Percentiles rank a stretch among this genome's conserved stretches.
Conservation (phyloP, 176 grass and related monocot genomes). For the Juncus effusus region DNA sequence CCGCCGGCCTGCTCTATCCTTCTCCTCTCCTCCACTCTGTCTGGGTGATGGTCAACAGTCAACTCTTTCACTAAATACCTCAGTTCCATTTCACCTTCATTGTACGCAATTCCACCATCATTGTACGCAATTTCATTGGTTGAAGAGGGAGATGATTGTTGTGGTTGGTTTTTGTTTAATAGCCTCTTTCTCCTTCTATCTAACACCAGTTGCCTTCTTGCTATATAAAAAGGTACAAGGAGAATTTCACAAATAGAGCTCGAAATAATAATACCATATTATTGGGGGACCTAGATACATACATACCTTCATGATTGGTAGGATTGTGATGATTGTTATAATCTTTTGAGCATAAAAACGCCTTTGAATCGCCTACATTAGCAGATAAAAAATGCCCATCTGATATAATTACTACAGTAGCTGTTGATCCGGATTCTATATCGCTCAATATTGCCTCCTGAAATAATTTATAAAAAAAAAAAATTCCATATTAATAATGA, state of each 20-base stretch:
- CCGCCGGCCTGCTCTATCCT: constrained; percentile 87
- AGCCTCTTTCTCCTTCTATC: constrained; percentile 57
- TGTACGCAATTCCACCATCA: constrained; percentile 50
- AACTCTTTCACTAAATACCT: constrained; percentile 69
- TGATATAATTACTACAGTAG: constrained; percentile 67
- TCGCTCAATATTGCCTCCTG: constrained; percentile 76
- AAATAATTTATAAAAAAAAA: constrained; percentile 28
- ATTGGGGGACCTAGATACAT: no score
- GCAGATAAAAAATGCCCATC: constrained; percentile 72
- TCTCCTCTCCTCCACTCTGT: constrained; percentile 94
- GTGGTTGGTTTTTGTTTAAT: constrained; percentile 12
- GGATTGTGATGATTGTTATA: constrained; percentile 8
- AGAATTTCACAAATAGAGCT: no score
- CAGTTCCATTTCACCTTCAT: constrained; percentile 34
- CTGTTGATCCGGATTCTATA: constrained; percentile 74
- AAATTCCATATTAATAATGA: neutral
- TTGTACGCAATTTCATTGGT: constrained; percentile 18
- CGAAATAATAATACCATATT: no score
- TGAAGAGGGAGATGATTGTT: neutral
- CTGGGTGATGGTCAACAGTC: constrained; percentile 86
- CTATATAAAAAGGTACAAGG: neutral
- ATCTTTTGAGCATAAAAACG: constrained; percentile 77
- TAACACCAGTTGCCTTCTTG: constrained; percentile 30
- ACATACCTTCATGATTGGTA: no score
- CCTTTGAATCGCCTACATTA: constrained; percentile 95